These are phyloP conservation scores for Dentipellis fragilis DNA, from an alignment of 768 basidiomycete genomes.

Conservation along the genomic window DNA sequence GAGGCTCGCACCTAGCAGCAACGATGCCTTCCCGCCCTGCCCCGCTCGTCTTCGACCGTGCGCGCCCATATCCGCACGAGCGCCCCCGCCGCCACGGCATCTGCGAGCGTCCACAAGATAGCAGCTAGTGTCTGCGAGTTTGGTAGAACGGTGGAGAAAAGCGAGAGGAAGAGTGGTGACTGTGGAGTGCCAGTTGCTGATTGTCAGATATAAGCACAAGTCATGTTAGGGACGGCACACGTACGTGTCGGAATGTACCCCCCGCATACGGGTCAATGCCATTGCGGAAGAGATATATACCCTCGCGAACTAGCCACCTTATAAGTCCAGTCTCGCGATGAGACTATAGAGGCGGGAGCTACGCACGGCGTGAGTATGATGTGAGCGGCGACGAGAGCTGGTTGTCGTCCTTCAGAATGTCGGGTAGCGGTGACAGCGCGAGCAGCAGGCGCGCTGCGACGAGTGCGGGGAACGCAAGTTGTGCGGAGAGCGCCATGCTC, in stretches of 20 bases:
- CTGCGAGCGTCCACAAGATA: constrained; percentile 60
- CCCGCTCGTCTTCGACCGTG: constrained; percentile 40
- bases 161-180: constrained; percentile 73
- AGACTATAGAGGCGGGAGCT: not conserved
- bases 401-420: constrained; percentile 53
- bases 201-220: not conserved
- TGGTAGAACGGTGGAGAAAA: constrained; percentile 67
- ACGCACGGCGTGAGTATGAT: constrained; percentile 66
- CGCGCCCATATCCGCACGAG: constrained; percentile 59
- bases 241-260: constrained; percentile 77
- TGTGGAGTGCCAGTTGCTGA: no score
- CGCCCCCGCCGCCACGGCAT: constrained; percentile 59
- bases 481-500: not conserved
- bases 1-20: constrained; percentile 48
- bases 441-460: constrained; percentile 36
- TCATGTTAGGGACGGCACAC: constrained; percentile 15
- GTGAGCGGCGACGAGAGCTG: constrained; percentile 78
- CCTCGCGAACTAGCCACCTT: constrained; percentile 66
- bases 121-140: constrained; percentile 36
- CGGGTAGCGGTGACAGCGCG: constrained; percentile 38
- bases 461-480: constrained; percentile 25
- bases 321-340: constrained; percentile 10
- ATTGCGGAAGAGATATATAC: constrained; percentile 68
- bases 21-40: constrained; percentile 51
- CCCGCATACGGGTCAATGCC: constrained; percentile 85